Base-by-base conservation (phyloP, 208 protist species). In the Crithidia brevicula region DNA sequence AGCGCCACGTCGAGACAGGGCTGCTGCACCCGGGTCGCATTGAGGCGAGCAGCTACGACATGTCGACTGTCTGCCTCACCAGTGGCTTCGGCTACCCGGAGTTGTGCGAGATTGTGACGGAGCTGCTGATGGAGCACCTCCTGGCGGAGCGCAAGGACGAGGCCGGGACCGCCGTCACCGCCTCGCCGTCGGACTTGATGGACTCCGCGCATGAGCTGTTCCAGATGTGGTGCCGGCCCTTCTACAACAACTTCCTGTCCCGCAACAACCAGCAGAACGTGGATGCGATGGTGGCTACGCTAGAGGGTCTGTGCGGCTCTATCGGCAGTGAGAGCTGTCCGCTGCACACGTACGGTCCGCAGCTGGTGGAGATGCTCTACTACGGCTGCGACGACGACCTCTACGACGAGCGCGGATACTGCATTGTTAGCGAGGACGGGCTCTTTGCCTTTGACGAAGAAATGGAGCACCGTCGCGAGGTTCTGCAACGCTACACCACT, bases 341-440 rank as follows among this genome's bases (percentile, higher is more conserved):
- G 1, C 79, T 96, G 27, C 80, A 89, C 63, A 43, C 25, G 43
- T 61, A 77, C 65, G 83, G 72, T 2, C 75, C 82, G 38, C 52
- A 78, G 66, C 71, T 95, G 47, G 50, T 93, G 49, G 81, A 92
- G 71, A 72, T 78, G 42, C 77, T 95, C 4, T 91, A 91, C 73
- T 89, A 85, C 64, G 77, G 74, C 61, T 93, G 87, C 66, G 77
- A 90, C 22, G 78, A 89, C 11, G 81, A 82, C 9, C 52, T 92
- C 25, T 93, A 92, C 58, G 60, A 86, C 30, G 77, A 86, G 61
- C 83, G 86, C 18, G 85, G 82, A 18, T 95, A 91, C 71, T 95
- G 90, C 71, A 91, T 93, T 34, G 85, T 95, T 30, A 91, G 75
- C 33, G 85, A 78, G 11, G 71, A 90, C 33, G 82, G 81, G 2